Conservation (phyloP, 164 flowering plant species). For the Vitis vinifera region ASM3070453v1 NC_081823.1:7503001-7503500, state of each 20-base stretch:
- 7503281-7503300: background rate
- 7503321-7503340: background rate
- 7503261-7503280: background rate
- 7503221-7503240: background rate
- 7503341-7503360: background rate
- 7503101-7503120: constrained; percentile 89
- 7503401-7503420: background rate
- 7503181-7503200: background rate
- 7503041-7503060: constrained; percentile 97
- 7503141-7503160: constrained; percentile 6
- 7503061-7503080: constrained; percentile 93
- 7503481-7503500: constrained; percentile 89
- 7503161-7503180: background rate
- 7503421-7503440: background rate
- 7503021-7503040: constrained; percentile 96
- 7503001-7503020: constrained; percentile 79
- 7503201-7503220: background rate
- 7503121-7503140: constrained; percentile 75
- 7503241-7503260: background rate
- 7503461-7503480: constrained; percentile 3
- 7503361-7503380: no score
- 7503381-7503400: constrained; percentile 1
- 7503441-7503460: constrained; percentile 7
- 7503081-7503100: constrained; percentile 82
- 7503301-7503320: background rate